phyloP scores from a whole-genome alignment of 352 stramenopile species.

The Globisporangium okanoganense region DNA sequence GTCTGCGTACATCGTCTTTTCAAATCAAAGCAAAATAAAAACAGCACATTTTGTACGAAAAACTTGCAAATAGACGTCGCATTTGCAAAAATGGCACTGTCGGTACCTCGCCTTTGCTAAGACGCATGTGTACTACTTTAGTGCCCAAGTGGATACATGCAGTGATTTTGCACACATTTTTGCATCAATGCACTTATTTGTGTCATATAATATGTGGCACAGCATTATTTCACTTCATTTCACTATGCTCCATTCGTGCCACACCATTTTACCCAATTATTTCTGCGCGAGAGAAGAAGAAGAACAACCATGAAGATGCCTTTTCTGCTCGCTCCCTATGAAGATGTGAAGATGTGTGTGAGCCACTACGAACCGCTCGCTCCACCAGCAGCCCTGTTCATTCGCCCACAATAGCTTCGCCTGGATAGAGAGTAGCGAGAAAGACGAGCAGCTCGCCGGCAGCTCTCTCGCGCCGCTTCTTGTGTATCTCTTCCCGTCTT shows the following conservation, averaged over 20 bases:
- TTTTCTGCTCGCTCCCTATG: constrained; percentile 1
- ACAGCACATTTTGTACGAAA: not conserved
- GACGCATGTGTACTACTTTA: no score
- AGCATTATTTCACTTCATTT: not conserved
- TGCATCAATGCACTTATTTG: not conserved
- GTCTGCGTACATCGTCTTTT: not conserved
- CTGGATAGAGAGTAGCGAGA: constrained; percentile 2
- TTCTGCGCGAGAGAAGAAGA: constrained; percentile 1
- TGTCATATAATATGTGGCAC: not conserved
- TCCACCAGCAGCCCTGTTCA: not conserved
- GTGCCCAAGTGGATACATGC: not conserved
- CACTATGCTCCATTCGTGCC: not conserved
- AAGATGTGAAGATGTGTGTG: not conserved
- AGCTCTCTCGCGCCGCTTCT: not conserved
- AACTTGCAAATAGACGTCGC: not conserved
- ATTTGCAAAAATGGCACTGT: not conserved
- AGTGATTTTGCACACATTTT: not conserved
- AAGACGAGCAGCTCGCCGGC: constrained; percentile 2
- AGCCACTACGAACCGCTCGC: not conserved
- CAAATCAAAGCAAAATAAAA: not conserved
- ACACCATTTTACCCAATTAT: not conserved
- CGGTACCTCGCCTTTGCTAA: not conserved
- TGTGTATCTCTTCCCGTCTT: not conserved
- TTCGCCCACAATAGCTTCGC: constrained; percentile 1
- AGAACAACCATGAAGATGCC: not conserved